Base-by-base conservation (phyloP, 805 yeast genomes). In the Pichia manshurica region DNA sequence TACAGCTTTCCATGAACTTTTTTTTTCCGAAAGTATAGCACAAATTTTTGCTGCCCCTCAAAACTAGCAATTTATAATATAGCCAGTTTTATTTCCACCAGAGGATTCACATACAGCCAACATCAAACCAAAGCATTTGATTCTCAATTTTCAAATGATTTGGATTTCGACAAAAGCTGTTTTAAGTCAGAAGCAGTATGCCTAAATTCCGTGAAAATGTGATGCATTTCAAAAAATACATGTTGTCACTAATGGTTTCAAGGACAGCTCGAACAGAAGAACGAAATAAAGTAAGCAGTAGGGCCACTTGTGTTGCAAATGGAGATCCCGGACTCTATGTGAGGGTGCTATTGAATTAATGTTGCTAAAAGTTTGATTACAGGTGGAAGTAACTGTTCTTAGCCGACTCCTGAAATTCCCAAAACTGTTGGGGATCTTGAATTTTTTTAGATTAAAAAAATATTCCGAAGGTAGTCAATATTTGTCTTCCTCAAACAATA, bases 1-100 rank as follows among this genome's bases (percentile, higher is more conserved):
- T 85, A 38, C 73, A 77, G 60, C 55, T 71, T 6, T 76, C 85
- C 20, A 85, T 85, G 91, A 78, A 78, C 56, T 74, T 73, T 54
- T 85, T 80, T 59, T 85, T 85, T 61, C 68, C 70, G 22, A 72
- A 78, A 51, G 58, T 84, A 49, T 69, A 72, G 53, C 77, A 3
- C 69, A 73, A 25, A 76, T 77, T 46, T 71, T 73, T 42, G 82
- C 84, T 58, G 77, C 77, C 49, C 71, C 93, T 47, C 72, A 72
- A 55, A 85, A 85, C 52, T 85, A 89, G 87, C 71, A 82, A 0
- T 63, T 85, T 21, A 93, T 85, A 59, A 71, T 80, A 1, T 85
- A 81, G 56, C 66, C 71, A 41, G 68, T 65, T 39, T 54, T 77
- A n/a, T 71, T 69, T 49, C 74, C 75, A 1, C 73, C 78, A 38